Conservation (phyloP, 1,284 basidiomycete species). For the Sanghuangporus baumii region DNA sequence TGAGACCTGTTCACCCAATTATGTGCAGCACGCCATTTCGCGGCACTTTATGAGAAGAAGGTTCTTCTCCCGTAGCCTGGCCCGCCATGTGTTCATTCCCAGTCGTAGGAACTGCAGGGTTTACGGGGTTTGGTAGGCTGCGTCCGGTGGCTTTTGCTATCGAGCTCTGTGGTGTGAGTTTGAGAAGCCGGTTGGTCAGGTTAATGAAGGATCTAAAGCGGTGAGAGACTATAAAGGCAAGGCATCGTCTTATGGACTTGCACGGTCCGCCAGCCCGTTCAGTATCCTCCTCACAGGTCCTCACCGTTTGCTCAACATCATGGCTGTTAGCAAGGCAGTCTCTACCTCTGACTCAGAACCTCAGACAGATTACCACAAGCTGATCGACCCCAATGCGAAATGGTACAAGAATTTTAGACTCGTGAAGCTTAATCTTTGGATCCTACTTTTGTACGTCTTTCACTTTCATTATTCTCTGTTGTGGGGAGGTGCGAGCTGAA, state of each 20-base stretch:
- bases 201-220: background rate
- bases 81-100: too few relatives aligned
- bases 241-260: background rate
- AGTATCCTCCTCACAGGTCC: background rate
- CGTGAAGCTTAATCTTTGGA: slow-evolving; percentile 32
- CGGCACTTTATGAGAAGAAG: too few relatives aligned
- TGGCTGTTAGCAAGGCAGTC: background rate
- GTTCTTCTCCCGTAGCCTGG: too few relatives aligned
- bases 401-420: slow-evolving; percentile 26
- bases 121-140: background rate
- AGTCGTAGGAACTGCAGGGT: background rate
- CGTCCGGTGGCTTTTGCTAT: background rate
- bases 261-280: background rate
- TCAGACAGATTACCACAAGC: slow-evolving; percentile 17
- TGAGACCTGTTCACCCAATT: background rate
- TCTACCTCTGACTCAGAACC: background rate
- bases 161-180: background rate
- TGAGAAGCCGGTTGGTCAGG: background rate
- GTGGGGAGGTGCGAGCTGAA: background rate
- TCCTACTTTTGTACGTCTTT: slow-evolving; percentile 27
- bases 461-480: background rate
- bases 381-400: slow-evolving; percentile 19
- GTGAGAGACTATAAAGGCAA: background rate
- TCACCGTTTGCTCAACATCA: background rate
- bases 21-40: background rate